A percentile compares a stretch with the other conserved stretches of the same genome.
Evolutionary conservation across 2,329 filamentous ascomycete species (phyloP).

Genomic region (Arthrobotrys megalospora): DNA sequence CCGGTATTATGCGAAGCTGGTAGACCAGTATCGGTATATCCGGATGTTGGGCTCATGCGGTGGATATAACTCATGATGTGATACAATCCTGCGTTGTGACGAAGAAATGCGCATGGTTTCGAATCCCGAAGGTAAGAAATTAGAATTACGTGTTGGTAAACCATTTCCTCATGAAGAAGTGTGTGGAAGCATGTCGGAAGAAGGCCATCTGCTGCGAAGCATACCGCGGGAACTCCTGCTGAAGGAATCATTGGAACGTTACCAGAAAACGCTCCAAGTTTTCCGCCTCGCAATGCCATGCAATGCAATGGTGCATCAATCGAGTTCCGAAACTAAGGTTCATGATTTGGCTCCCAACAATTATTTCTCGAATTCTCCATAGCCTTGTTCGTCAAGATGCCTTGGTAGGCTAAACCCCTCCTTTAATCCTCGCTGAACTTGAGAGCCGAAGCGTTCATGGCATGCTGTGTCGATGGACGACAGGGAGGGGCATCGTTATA

Average conservation of each 20-base stretch:
- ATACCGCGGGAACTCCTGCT: not conserved
- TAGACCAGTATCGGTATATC: not conserved
- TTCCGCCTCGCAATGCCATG: not conserved
- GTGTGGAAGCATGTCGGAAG: conserved; percentile 3
- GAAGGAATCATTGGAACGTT: not conserved
- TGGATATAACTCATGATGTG: not conserved
- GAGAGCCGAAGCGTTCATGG: conserved; percentile 28
- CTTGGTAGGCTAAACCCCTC: conserved; percentile 32
- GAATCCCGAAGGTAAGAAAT: not conserved
- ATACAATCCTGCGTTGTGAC: conserved; percentile 12
- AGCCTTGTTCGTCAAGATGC: not conserved
- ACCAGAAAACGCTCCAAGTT: not conserved
- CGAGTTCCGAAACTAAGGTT: conserved; percentile 6
- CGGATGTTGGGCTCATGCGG: not conserved
- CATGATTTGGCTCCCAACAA: not conserved
- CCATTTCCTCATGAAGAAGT: not conserved
- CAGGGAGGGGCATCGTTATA: conserved; percentile 51
- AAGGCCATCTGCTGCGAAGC: not conserved
- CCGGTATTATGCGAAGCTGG: not conserved
- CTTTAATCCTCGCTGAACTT: not conserved
- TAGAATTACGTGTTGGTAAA: not conserved
- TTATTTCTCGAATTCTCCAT: not conserved
- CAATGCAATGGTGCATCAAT: not conserved
- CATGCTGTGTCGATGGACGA: conserved; percentile 53
- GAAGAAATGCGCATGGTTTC: not conserved